Conservation (phyloP, 371 early-diverging fungal genomes). For the Apophysomyces trapeziformis region DNA sequence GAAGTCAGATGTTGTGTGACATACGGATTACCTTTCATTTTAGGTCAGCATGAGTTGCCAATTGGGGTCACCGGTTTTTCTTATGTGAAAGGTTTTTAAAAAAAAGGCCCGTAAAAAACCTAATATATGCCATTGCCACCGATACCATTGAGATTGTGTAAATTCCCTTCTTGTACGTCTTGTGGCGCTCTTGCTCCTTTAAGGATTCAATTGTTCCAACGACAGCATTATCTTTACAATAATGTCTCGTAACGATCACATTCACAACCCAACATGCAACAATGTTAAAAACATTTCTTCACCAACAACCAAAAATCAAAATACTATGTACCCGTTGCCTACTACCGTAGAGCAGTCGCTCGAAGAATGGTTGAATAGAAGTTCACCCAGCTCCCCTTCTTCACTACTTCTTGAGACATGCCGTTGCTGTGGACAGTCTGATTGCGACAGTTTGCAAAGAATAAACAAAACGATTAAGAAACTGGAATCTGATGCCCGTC, state of each 20-base stretch:
- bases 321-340: background rate
- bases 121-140: slow-evolving; percentile 2
- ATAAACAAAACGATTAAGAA: slow-evolving; percentile 37
- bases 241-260: background rate
- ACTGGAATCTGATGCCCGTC: slow-evolving; percentile 44
- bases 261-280: background rate
- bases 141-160: background rate
- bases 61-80: background rate
- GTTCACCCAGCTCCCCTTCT: slow-evolving; percentile 22
- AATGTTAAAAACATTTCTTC: background rate
- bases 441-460: slow-evolving; percentile 36
- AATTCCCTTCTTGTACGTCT: background rate
- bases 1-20: background rate
- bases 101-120: background rate
- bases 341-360: slow-evolving; percentile 37
- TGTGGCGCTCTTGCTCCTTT: slow-evolving; percentile 1
- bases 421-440: slow-evolving; percentile 37
- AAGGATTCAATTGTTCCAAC: background rate
- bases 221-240: background rate
- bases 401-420: slow-evolving; percentile 30
- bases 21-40: background rate
- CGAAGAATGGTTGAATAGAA: slow-evolving; percentile 43
- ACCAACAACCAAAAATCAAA: background rate
- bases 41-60: background rate
- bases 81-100: background rate